A percentile compares a stretch with the other conserved stretches of the same genome.
Conservation (phyloP, 805 yeast genomes). For the Priceomyces medius region DNA sequence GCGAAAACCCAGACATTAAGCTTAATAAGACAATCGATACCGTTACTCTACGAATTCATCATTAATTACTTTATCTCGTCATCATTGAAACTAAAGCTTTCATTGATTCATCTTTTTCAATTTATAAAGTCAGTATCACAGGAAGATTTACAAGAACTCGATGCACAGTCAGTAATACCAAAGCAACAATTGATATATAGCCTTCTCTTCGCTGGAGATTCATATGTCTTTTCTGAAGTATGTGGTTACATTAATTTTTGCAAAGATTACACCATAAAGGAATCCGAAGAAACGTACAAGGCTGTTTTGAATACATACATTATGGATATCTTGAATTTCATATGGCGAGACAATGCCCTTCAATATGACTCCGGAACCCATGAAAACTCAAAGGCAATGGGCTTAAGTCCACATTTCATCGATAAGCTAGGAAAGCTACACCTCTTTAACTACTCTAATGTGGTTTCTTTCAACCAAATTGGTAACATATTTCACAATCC, state of each 20-base stretch:
- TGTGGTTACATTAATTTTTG: constrained; percentile 47
- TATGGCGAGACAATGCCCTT: constrained; percentile 58
- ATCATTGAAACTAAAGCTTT: constrained; percentile 9
- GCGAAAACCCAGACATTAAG: too few relatives aligned
- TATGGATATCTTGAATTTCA: constrained; percentile 53
- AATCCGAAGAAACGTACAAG: constrained; percentile 18
- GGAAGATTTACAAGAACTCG: constrained; percentile 9
- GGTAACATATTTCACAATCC: constrained; percentile 53
- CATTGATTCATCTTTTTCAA: constrained; percentile 13
- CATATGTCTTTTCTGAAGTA: constrained; percentile 44
- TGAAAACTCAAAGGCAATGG: constrained; percentile 39
- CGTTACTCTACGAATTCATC: constrained; percentile 7
- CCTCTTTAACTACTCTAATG: constrained; percentile 29
- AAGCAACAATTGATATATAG: constrained; percentile 41
- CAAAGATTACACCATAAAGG: constrained; percentile 32
- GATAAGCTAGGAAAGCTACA: constrained; percentile 28
- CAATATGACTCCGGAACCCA: constrained; percentile 24
- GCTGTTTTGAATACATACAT: constrained; percentile 48
- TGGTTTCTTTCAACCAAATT: constrained; percentile 25
- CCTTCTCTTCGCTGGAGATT: constrained; percentile 41
- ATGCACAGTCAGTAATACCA: constrained; percentile 25
- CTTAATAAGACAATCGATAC: constrained; percentile 9
- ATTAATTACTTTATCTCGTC: constrained; percentile 3
- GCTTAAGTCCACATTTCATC: constrained; percentile 32
- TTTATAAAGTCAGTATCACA: constrained; percentile 13